Conservation (phyloP, 169 alveolate genomes). For the Plasmodium yoelii region DNA sequence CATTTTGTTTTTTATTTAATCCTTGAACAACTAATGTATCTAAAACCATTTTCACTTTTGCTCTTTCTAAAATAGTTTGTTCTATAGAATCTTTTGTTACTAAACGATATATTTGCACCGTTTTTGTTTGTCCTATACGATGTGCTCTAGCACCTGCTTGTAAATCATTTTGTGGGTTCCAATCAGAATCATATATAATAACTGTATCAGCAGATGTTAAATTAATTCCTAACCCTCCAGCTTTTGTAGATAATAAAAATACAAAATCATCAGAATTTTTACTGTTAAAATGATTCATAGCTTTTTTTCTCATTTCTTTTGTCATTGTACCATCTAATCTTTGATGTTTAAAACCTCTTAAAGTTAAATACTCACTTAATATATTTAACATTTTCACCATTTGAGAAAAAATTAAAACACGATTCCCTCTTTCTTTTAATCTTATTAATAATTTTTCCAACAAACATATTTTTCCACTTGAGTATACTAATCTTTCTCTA, state of each 20-base stretch:
- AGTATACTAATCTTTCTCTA: constrained; percentile 89
- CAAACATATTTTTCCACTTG: constrained; percentile 96
- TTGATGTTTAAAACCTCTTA: constrained; percentile 96
- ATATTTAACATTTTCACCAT: constrained; percentile 98
- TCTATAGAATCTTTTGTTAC: constrained; percentile 97
- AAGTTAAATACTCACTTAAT: constrained; percentile 95
- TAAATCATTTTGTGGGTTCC: constrained; percentile 99
- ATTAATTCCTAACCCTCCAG: constrained; percentile 97
- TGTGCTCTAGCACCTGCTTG: constrained; percentile 99
- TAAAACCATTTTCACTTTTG: constrained; percentile 97
- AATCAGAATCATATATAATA: constrained; percentile 96
- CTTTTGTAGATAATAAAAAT: constrained; percentile 98
- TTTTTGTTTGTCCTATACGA: constrained; percentile 98
- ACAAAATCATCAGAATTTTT: constrained; percentile 95
- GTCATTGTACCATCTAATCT: constrained; percentile 99
- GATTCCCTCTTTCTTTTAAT: constrained; percentile 93
- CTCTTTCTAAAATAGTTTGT: constrained; percentile 98
- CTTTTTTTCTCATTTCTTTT: constrained; percentile 95
- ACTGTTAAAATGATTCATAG: constrained; percentile 96
- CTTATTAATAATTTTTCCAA: constrained; percentile 94
- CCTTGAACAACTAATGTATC: constrained; percentile 97
- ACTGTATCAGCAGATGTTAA: constrained; percentile 97
- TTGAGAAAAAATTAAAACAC: constrained; percentile 97
- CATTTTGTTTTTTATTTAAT: constrained; percentile 83
- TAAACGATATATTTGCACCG: constrained; percentile 96